Percentiles rank a stretch among this genome's conserved stretches.
phyloP scores from a whole-genome alignment of 2,329 filamentous ascomycete genomes.

The Cladosporium sp. region DNA sequence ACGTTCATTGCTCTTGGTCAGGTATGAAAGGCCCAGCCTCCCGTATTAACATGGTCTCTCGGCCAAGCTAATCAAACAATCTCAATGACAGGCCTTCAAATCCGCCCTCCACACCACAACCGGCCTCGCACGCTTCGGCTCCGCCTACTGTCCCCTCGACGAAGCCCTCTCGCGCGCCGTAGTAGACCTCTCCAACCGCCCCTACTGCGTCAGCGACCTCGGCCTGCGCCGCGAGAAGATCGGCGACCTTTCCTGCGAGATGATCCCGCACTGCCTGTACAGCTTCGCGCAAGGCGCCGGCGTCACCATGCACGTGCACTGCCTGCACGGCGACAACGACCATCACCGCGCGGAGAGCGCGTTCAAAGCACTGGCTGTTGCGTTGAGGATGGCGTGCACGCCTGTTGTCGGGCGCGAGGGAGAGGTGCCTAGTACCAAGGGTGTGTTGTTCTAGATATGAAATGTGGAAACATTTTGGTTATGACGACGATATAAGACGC shows the following conservation, averaged over 20 bases:
- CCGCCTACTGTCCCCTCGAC: constrained; percentile 89
- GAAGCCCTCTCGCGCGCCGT: constrained; percentile 93
- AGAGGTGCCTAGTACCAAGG: constrained; percentile 95
- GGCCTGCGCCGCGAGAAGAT: constrained; percentile 89
- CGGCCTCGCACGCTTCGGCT: constrained; percentile 87
- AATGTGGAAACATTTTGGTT: not conserved
- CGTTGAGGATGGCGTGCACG: constrained; percentile 73
- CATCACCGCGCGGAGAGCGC: constrained; percentile 95
- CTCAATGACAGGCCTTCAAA: constrained; percentile 64
- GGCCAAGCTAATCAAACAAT: not conserved
- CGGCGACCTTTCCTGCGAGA: constrained; percentile 89
- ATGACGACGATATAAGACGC: not conserved
- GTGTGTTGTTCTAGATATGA: constrained; percentile 62
- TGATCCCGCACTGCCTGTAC: constrained; percentile 94
- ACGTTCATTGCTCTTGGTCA: constrained; percentile 84
- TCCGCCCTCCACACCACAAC: constrained; percentile 72
- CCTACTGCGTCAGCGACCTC: constrained; percentile 79
- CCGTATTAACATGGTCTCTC: not conserved
- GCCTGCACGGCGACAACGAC: constrained; percentile 86
- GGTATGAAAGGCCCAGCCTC: not conserved
- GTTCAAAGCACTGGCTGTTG: constrained; percentile 93
- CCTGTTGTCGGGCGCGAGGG: constrained; percentile 78
- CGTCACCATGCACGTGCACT: constrained; percentile 94
- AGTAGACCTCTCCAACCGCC: constrained; percentile 90
- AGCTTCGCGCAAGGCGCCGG: constrained; percentile 90